Percentiles rank a stretch among this genome's conserved stretches.
Evolutionary conservation across 2,329 filamentous ascomycete species (phyloP).

Genomic region (Beauveria medogensis): DNA sequence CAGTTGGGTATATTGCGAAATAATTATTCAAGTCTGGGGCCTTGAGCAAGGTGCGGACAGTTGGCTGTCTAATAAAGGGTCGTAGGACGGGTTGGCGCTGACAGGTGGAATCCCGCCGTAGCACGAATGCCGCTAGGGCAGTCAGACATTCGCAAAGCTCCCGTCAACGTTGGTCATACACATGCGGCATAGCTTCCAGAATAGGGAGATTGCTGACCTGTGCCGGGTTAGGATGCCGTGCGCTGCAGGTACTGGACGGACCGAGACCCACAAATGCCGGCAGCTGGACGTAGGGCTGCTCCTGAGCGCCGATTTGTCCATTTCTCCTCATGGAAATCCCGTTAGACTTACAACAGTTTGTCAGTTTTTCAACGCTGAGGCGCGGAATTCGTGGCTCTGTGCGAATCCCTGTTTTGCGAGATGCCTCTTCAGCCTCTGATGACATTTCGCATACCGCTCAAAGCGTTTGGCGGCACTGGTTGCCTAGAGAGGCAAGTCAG

Average conservation of each 20-base stretch:
- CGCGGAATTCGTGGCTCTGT: background rate
- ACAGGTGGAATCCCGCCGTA: slow-evolving; percentile 8
- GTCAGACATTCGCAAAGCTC: slow-evolving; percentile 3
- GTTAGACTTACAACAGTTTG: too few species aligned
- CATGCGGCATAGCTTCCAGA: slow-evolving; percentile 3
- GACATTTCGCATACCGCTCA: background rate
- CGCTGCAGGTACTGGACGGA: background rate
- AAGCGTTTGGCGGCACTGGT: background rate
- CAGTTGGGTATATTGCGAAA: background rate
- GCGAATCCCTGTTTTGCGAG: background rate
- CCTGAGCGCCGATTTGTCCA: background rate
- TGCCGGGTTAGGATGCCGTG: background rate
- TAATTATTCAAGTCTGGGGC: background rate
- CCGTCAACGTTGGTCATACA: background rate
- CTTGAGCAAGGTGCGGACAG: background rate
- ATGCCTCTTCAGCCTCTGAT: background rate
- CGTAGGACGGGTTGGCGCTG: background rate
- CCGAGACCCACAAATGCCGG: slow-evolving; percentile 1
- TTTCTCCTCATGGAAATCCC: background rate
- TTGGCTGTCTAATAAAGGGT: slow-evolving; percentile 5
- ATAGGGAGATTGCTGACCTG: slow-evolving; percentile 3
- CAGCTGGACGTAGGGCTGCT: background rate
- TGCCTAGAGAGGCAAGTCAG: slow-evolving; percentile 8
- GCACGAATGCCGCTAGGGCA: slow-evolving; percentile 8
- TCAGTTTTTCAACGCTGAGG: background rate